Base-by-base conservation (phyloP, 768 basidiomycete species). In the Tulasnella sp. region DNA sequence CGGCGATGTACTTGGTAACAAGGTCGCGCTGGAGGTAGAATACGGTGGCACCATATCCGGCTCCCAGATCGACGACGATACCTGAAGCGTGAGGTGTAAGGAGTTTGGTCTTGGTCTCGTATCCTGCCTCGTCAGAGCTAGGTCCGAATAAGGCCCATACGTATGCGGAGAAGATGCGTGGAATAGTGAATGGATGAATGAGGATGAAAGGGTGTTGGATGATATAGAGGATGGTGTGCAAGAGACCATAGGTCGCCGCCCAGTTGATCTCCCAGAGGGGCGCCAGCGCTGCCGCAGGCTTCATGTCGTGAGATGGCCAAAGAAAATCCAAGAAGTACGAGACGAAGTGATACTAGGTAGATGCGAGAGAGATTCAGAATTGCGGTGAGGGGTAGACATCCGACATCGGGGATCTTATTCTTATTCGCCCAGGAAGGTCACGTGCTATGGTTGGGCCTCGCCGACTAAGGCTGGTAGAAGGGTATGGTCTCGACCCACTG, bases 1-100 rank as follows among this genome's bases (percentile, higher is more conserved):
- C 68, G 1, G 85, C 86, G 50, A 88, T 72, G 64, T 88, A 88
- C 67, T 74, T 80, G 1, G 78, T 76, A n/a, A 88, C 82, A 27
- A 70, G 72, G 1, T 65, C 62, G 27, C 67, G 72, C 59, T 85
- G 77, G 23, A 90, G 77, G 65, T 88, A 88, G 29, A 73, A 73
- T 11, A 77, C 71, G 0, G 78, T 79, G 65, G 86, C 85, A 0
- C 87, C 86, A 60, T 79, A 74, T 0, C 84, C 84, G 65, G 84
- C 83, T 3, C 85, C 85, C 15, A 86, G 59, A 60, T 88, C 86
- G 24, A 87, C 74, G 0, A 87, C 81, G 2, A 78, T 72, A 1
- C 85, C 85, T 7, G 70, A 62, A 0, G 85, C 83, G 58, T 82
- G 69, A 2, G 74, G 72, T 5, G 34, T 38, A 50, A 86, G 77